Evolutionary conservation across 164 flowering plant species (phyloP).

Genomic region (Umbilicus rupestris): DNA sequence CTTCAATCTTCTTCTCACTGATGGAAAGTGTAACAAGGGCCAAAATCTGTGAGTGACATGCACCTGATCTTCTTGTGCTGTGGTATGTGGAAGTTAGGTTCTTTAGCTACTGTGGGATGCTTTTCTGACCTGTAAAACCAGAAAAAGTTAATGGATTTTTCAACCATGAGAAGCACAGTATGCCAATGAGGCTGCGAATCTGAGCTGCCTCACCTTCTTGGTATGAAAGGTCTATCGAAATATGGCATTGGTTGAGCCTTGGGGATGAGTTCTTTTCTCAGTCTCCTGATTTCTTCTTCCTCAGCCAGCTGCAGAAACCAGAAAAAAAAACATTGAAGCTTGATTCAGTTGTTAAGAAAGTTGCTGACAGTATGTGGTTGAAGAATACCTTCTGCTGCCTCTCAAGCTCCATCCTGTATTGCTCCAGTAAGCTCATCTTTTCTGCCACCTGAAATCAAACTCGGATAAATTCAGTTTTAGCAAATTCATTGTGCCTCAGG

Average conservation of each 20-base stretch:
- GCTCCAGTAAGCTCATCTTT: constrained; percentile 58
- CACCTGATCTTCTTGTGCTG: constrained; percentile 76
- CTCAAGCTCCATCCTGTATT: constrained; percentile 69
- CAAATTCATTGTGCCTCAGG: too few species aligned
- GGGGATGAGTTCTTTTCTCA: constrained; percentile 83
- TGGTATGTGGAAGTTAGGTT: constrained; percentile 73
- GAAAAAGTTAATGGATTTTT: too few species aligned
- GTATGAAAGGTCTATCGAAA: constrained; percentile 88
- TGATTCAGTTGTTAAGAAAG: not conserved
- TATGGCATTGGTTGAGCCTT: constrained; percentile 99
- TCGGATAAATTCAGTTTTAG: too few species aligned
- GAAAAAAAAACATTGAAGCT: not conserved
- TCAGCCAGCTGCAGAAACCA: constrained; percentile 55
- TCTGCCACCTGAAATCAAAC: too few species aligned
- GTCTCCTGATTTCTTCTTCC: constrained; percentile 75
- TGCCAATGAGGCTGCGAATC: too few species aligned
- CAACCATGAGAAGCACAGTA: too few species aligned
- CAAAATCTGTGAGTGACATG: too few species aligned
- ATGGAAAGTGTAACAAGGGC: constrained; percentile 21
- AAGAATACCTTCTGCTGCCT: constrained; percentile 63
- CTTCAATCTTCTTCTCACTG: too few species aligned
- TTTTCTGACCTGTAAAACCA: constrained; percentile 69
- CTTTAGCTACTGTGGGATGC: constrained; percentile 68
- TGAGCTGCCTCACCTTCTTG: too few species aligned
- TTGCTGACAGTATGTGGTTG: not conserved